These are phyloP conservation scores for Plasmodium reichenowi DNA, from an alignment of 169 alveolate species.

Conservation along the genomic window DNA sequence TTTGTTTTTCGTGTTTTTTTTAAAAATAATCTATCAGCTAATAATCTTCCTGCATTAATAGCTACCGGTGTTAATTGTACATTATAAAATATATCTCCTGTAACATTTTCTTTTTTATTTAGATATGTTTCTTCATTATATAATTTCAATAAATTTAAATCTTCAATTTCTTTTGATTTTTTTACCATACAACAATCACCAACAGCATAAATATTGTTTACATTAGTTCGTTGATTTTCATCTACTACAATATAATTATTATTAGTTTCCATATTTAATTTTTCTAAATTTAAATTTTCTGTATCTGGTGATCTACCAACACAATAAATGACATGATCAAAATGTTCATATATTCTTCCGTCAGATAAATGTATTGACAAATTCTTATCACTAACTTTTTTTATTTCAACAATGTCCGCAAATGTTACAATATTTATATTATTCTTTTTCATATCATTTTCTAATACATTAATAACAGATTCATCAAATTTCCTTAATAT, in stretches of 20 bases:
- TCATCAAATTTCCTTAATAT: slow-evolving; percentile 79
- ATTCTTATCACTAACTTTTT: slow-evolving; percentile 85
- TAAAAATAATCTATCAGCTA: slow-evolving; percentile 92
- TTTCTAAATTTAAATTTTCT: slow-evolving; percentile 54
- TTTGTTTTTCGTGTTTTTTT: slow-evolving; percentile 72
- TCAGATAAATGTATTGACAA: slow-evolving; percentile 93
- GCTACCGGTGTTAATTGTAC: slow-evolving; percentile 95
- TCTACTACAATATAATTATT: slow-evolving; percentile 62
- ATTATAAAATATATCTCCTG: slow-evolving; percentile 7
- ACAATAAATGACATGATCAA: slow-evolving; percentile 71
- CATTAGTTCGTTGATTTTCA: slow-evolving; percentile 64
- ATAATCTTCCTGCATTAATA: slow-evolving; percentile 94
- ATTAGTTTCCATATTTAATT: slow-evolving; percentile 20
- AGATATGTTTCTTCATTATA: slow-evolving; percentile 42
- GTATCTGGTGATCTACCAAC: slow-evolving; percentile 75
- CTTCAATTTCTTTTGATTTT: slow-evolving; percentile 32
- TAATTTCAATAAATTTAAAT: slow-evolving; percentile 31
- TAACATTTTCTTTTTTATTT: slow-evolving; percentile 7
- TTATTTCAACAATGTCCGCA: slow-evolving; percentile 92
- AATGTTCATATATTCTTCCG: slow-evolving; percentile 92
- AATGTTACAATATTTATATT: slow-evolving; percentile 84
- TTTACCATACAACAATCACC: slow-evolving; percentile 74
- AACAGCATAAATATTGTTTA: slow-evolving; percentile 68
- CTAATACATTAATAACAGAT: slow-evolving; percentile 87
- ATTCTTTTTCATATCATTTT: slow-evolving; percentile 85